Evolutionary conservation across 805 yeast genomes (phyloP), one percentile per base, ranked within the genome.

Genomic region (Grigorovia yakushimaensis): DNA sequence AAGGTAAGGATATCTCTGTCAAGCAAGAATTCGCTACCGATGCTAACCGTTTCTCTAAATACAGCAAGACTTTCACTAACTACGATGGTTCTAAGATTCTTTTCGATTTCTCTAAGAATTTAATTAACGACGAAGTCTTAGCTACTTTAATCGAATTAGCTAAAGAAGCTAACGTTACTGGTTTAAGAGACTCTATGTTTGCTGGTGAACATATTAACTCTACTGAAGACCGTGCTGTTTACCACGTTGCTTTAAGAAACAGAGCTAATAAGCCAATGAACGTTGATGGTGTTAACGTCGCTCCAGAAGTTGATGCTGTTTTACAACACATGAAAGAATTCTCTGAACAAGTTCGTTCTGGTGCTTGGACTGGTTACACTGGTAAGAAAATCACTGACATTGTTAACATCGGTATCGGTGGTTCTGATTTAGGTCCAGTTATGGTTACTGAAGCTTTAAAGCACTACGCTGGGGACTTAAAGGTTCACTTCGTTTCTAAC

Each of bases 401-500:
- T 48, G 98, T 93, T 62, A 93, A 93, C 78, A 87, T 93, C 61
- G 98, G 98, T 70, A 93, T 93, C 65, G 98, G 98, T 66, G 98
- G 98, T 59, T 88, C 97, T 24, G 98, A 93, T 70, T 78, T 93
- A 60, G 98, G 98, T 61, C 98, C 98, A 42, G 98, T 93, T 47
- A 93, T 93, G 98, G 98, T 93, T 60, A 88, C 97, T 52, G 98
- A 93, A 74, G 97, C 98, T 39, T 78, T 93, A 66, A 93, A 91
- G 76, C 83, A 86, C 57, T 93, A 91, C 70, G 71, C 84, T 51
- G 77, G 84, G 58, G 82, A 80, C 54, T 74, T 93, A 59, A 70
- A 74, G 54, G 95, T 80, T 45, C 95, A 91, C 73, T 93, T 89
- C 70, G 98, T 93, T 52, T 91, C 98, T 57, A 93, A 93, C 79